Evolutionary conservation across 208 protist genomes (phyloP), one percentile per base, ranked within the genome.

Genomic region (Hexamita inflata): DNA sequence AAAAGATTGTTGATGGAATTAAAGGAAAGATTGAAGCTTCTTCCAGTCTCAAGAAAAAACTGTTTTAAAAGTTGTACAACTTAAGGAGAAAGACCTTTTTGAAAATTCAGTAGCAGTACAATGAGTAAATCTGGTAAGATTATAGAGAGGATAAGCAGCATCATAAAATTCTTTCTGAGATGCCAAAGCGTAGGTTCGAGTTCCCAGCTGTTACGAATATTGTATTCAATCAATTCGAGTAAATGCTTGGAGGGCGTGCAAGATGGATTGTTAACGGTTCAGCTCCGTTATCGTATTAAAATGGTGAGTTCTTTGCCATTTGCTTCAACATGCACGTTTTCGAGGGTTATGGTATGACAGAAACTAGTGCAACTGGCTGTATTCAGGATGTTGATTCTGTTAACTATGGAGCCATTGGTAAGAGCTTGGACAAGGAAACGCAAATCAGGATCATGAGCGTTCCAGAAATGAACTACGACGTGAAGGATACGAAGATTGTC

Each of bases 341-440:
- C 29, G 59, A 78, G 60, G 66, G 66, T 4, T 78, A 61, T 62
- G 76, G 76, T 2, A 73, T 61, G n/a, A 73, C 76, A 24, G 76
- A 78, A 45, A 41, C 58, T 0, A 29, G n/a, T 38, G 65, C 45
- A 0, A 13, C 60, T 28, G 0, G 0, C 9, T 26, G 13, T 4
- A 26, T 42, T 4, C 66, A 73, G 58, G 11, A 13, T 42, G 24
- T 45, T 11, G 0, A 42, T 28, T 7, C 0, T n/a, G 13, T 0
- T 7, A 28, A 4, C 32, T 19, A 59, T 40, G 60, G 74, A 28
- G 0, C 1, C 13, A 26, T 70, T 45, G 53, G 67, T 53, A 7
- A 76, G 24, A 11, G 29, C n/a, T 24, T 64, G 26, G 57, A 58
- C 28, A 32, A 13, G 0, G 0, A 57, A 29, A 53, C 28, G 35